phyloP scores from a whole-genome alignment of 208 protist genomes.

The Leishmania turanica region DNA sequence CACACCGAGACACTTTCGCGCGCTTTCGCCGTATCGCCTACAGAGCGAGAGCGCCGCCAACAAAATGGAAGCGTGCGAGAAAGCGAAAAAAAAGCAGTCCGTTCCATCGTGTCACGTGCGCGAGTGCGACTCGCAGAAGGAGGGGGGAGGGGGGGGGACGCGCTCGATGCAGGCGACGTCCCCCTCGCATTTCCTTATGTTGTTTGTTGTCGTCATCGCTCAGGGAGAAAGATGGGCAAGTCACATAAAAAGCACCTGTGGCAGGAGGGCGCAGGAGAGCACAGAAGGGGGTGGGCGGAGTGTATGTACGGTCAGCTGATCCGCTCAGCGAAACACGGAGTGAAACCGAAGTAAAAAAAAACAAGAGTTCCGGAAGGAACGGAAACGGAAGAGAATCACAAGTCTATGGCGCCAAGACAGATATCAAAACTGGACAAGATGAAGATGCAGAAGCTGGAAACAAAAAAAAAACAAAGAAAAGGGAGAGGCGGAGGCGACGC shows the following conservation, averaged over 20 bases:
- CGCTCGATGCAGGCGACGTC: neutral
- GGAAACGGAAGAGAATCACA: neutral
- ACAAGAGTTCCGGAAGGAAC: neutral
- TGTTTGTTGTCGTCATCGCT: too few species aligned
- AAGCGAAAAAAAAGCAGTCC: conserved; percentile 4
- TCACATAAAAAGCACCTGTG: neutral
- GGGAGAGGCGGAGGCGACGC: neutral
- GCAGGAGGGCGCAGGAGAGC: neutral
- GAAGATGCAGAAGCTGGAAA: neutral
- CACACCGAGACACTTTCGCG: neutral
- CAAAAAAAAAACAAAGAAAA: neutral
- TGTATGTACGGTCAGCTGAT: neutral
- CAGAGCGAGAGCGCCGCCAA: neutral
- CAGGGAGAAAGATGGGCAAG: neutral
- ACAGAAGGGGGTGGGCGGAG: neutral
- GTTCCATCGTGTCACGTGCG: neutral
- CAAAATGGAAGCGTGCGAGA: neutral
- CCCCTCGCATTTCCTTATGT: neutral
- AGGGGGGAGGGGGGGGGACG: neutral
- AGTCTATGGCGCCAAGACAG: neutral
- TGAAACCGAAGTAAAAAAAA: neutral
- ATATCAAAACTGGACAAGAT: neutral
- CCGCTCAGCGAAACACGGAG: neutral
- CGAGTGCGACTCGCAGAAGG: neutral
- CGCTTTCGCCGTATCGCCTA: neutral